phyloP scores from a whole-genome alignment of 345 rosid species.

The Geranium rotundifolium region DNA sequence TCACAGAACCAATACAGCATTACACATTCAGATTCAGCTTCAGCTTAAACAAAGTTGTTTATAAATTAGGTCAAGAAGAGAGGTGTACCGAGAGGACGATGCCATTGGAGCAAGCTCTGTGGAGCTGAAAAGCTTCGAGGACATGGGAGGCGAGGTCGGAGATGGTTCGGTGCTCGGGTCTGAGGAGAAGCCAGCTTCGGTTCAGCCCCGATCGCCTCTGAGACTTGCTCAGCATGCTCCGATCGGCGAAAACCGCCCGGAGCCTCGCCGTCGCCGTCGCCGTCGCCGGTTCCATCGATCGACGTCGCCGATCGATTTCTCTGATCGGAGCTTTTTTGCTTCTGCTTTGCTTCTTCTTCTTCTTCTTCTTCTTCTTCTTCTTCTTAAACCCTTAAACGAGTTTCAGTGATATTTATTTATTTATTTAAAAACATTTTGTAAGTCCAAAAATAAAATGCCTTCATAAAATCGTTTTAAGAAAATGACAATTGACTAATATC shows the following conservation, averaged over 20 bases:
- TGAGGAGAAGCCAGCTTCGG: slow-evolving; percentile 71
- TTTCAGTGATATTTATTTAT: no score
- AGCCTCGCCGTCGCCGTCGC: slow-evolving; percentile 46
- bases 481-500: no score
- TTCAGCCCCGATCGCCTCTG: slow-evolving; percentile 49
- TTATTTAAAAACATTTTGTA: no score
- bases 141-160: slow-evolving; percentile 53
- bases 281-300: slow-evolving; percentile 23
- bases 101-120: slow-evolving; percentile 52
- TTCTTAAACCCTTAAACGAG: slow-evolving; percentile 7
- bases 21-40: not conserved
- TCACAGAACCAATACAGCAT: not conserved
- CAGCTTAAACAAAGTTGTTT: not conserved
- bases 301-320: not conserved
- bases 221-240: slow-evolving; percentile 32
- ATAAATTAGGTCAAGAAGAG: not conserved
- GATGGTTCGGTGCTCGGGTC: slow-evolving; percentile 61
- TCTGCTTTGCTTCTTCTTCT: no score
- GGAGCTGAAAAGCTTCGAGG: slow-evolving; percentile 44
- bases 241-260: slow-evolving; percentile 49
- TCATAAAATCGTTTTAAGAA: no score
- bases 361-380: not conserved
- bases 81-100: slow-evolving; percentile 53
- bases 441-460: no score
- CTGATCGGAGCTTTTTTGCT: not conserved